Conservation (phyloP, 2,329 filamentous ascomycete genomes). For the Fusarium clavum region DNA sequence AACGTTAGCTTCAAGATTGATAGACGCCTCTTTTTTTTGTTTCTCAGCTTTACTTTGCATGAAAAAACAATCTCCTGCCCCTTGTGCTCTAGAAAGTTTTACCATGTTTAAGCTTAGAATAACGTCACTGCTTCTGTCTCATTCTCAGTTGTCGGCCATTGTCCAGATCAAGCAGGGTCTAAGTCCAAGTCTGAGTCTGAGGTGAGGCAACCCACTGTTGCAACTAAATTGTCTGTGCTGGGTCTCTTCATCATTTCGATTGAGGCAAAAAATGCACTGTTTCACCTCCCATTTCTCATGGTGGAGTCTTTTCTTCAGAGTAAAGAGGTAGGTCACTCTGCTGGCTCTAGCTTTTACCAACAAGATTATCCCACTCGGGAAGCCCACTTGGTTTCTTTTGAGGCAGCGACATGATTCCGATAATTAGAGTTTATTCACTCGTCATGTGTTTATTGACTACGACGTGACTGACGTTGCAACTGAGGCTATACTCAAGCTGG, state of each 20-base stretch:
- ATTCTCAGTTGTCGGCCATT: neutral
- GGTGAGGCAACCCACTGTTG: constrained; percentile 29
- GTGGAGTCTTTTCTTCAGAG: neutral
- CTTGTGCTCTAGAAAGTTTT: constrained; percentile 3
- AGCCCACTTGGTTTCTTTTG: neutral
- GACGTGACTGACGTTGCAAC: constrained; percentile 23
- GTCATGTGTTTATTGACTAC: neutral
- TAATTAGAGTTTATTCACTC: neutral
- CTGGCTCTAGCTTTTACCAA: neutral
- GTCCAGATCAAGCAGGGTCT: constrained; percentile 5
- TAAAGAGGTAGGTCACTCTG: neutral
- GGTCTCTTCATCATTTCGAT: constrained; percentile 5
- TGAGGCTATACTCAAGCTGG: constrained; percentile 2
- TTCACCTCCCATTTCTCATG: constrained; percentile 4
- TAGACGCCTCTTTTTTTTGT: neutral
- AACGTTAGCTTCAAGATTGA: constrained; percentile 1
- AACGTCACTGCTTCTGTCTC: neutral
- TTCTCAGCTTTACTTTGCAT: neutral
- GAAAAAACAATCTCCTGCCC: constrained; percentile 2
- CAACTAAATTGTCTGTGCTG: constrained; percentile 4
- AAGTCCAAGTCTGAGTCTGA: constrained; percentile 29
- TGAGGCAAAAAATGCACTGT: constrained; percentile 9
- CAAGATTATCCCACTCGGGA: constrained; percentile 8
- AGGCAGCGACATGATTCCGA: neutral
- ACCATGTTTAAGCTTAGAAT: constrained; percentile 24